A percentile compares a stretch with the other conserved stretches of the same genome.
phyloP scores from a whole-genome alignment of 1,284 basidiomycete species.

The Hortiboletus rubellus region DNA sequence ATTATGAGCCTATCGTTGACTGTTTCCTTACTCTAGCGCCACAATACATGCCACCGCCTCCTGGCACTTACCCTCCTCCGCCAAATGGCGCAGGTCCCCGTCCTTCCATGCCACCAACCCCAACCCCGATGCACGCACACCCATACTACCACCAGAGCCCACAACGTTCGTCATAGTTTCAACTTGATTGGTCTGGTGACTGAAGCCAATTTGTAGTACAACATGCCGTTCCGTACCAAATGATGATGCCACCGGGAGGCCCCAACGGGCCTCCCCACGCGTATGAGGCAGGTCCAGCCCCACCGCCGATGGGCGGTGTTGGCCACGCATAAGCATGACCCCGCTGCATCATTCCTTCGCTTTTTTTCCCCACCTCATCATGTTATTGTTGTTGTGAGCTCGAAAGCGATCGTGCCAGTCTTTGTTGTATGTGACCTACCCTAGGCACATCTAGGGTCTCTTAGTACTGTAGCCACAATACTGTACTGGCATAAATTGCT shows the following conservation, averaged over 20 bases:
- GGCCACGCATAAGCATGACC: slow-evolving; percentile 31
- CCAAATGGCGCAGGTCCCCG: slow-evolving; percentile 73
- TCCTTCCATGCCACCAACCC: slow-evolving; percentile 83
- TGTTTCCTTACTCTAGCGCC: slow-evolving; percentile 43
- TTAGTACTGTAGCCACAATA: slow-evolving; percentile 31
- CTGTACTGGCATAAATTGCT: slow-evolving; percentile 29
- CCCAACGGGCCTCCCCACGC: slow-evolving; percentile 64
- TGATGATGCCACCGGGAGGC: slow-evolving; percentile 72
- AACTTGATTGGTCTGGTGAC: slow-evolving; percentile 22
- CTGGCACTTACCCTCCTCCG: slow-evolving; percentile 67
- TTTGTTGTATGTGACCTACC: slow-evolving; percentile 33
- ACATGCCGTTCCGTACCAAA: slow-evolving; percentile 79
- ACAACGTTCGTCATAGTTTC: slow-evolving; percentile 58
- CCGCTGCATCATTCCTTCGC: slow-evolving; percentile 5
- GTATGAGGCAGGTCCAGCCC: slow-evolving; percentile 68
- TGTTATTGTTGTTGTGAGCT: slow-evolving; percentile 32
- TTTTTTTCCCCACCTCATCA: slow-evolving; percentile 15
- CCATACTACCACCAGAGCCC: slow-evolving; percentile 85
- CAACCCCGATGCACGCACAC: slow-evolving; percentile 79
- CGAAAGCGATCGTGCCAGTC: slow-evolving; percentile 24
- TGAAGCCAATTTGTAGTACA: slow-evolving; percentile 54
- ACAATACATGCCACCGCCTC: slow-evolving; percentile 70
- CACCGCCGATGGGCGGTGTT: slow-evolving; percentile 73
- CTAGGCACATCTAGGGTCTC: slow-evolving; percentile 13
- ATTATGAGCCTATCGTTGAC: neutral